These are phyloP conservation scores for Fusarium xyrophilum DNA, from an alignment of 2,329 filamentous ascomycete species.

Conservation along the genomic window DNA sequence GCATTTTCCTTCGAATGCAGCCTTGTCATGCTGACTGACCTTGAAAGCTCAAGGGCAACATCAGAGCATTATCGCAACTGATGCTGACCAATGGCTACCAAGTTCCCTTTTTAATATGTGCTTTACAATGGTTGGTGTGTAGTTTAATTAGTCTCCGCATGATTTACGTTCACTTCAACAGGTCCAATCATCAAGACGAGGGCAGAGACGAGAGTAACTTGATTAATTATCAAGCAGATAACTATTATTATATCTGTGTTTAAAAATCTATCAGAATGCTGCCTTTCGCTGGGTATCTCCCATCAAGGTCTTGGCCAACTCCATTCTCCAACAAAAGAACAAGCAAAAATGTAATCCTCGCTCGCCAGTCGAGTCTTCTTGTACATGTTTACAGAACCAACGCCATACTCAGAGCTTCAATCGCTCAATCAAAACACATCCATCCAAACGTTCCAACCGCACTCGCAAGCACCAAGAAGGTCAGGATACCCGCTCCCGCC, in stretches of 20 bases:
- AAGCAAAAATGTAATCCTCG: background rate
- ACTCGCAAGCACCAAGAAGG: slow-evolving; percentile 52
- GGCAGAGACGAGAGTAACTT: background rate
- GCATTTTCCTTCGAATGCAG: background rate
- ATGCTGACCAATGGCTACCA: background rate
- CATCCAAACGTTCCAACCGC: slow-evolving; percentile 56
- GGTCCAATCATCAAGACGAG: background rate
- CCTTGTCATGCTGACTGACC: background rate
- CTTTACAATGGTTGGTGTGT: too few species aligned
- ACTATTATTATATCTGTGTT: too few species aligned
- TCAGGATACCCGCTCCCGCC: slow-evolving; percentile 58
- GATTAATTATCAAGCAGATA: too few species aligned
- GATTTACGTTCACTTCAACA: too few species aligned
- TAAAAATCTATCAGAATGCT: background rate
- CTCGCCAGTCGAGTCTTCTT: slow-evolving; percentile 5
- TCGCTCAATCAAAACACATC: slow-evolving; percentile 53
- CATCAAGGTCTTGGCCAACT: slow-evolving; percentile 8
- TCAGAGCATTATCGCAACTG: background rate
- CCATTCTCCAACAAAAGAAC: slow-evolving; percentile 20
- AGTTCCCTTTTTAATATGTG: too few species aligned
- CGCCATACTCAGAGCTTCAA: background rate
- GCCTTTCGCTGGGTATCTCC: background rate
- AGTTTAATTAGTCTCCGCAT: too few species aligned
- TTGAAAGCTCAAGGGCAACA: background rate
- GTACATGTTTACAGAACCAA: background rate